A percentile compares a stretch with the other conserved stretches of the same genome.
Conservation (phyloP, 768 basidiomycete species). For the Phallus indusiatus region DNA sequence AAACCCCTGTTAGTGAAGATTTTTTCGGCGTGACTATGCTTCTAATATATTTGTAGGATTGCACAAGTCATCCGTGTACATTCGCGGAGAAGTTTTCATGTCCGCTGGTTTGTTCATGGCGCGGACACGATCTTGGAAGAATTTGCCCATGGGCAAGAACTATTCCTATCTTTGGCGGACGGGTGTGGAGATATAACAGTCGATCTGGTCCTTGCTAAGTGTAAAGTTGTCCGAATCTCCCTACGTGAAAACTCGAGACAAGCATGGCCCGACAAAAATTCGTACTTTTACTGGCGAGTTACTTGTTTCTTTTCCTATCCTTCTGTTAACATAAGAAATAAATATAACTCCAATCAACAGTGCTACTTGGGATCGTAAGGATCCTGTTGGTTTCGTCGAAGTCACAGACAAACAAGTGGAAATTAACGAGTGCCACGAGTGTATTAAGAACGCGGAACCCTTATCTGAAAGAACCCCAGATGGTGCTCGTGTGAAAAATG, state of each 20-base stretch:
- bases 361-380: constrained; percentile 1
- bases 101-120: constrained; percentile 71
- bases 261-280: neutral
- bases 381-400: constrained; percentile 2
- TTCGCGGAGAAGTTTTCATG: constrained; percentile 39
- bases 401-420: constrained; percentile 1
- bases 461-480: neutral
- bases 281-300: constrained; percentile 4
- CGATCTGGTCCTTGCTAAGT: constrained; percentile 35
- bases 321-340: neutral
- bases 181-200: constrained; percentile 39
- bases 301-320: neutral
- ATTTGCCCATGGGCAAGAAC: constrained; percentile 50
- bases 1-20: neutral
- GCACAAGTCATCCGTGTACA: constrained; percentile 50
- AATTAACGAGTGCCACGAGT: neutral
- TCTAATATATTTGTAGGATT: constrained; percentile 40
- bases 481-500: neutral
- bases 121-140: constrained; percentile 52
- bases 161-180: constrained; percentile 43
- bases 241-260: neutral
- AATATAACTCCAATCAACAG: neutral
- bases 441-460: neutral
- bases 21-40: neutral
- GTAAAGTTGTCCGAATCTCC: neutral